Evolutionary conservation across 805 yeast genomes (phyloP).

Genomic region (Candida silvicultrix): DNA sequence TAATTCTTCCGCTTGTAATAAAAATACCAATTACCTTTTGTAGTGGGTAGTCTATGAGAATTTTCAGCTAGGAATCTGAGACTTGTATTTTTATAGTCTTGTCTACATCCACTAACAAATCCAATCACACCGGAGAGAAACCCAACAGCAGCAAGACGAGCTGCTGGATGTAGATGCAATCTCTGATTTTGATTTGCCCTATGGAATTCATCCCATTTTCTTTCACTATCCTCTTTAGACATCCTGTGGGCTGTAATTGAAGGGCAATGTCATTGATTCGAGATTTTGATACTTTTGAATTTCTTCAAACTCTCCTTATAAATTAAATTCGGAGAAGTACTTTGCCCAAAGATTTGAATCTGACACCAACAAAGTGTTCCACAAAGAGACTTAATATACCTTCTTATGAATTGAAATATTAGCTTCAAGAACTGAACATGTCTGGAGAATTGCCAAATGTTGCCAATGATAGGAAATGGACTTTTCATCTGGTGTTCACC

Average conservation of each 20-base stretch:
- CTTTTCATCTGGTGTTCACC: constrained; percentile 30
- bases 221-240: neutral
- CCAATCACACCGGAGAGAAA: constrained; percentile 36
- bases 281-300: neutral
- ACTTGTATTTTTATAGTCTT: constrained; percentile 51
- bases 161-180: constrained; percentile 42
- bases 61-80: constrained; percentile 68
- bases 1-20: constrained; percentile 82
- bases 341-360: no score
- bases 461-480: constrained; percentile 8
- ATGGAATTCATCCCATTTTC: neutral
- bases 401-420: no score
- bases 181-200: constrained; percentile 19
- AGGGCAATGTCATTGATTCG: no score
- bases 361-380: no score
- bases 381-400: no score
- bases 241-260: no score
- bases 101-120: constrained; percentile 48
- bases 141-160: constrained; percentile 38
- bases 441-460: neutral
- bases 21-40: constrained; percentile 82
- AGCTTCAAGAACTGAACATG: neutral
- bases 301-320: neutral
- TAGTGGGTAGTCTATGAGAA: constrained; percentile 72
- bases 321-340: no score